These are phyloP conservation scores for Wickerhamiella kazuoi DNA, from an alignment of 805 yeast genomes.

Conservation along the genomic window DNA sequence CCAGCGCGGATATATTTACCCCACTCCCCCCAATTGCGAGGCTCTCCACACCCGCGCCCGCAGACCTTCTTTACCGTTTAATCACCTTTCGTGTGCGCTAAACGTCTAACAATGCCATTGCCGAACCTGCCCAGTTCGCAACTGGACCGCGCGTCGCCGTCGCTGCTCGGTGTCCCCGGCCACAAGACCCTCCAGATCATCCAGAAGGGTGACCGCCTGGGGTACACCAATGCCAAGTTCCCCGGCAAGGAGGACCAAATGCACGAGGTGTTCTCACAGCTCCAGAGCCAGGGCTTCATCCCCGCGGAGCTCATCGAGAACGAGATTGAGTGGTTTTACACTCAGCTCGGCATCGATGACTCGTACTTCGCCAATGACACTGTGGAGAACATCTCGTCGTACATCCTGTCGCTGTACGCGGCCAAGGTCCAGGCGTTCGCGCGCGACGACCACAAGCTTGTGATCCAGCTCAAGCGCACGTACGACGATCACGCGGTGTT, in stretches of 20 bases:
- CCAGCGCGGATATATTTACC: too few relatives aligned
- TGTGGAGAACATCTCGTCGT: slow-evolving; percentile 61
- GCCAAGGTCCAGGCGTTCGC: slow-evolving; percentile 85
- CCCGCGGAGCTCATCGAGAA: slow-evolving; percentile 73
- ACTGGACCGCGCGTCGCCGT: slow-evolving; percentile 4
- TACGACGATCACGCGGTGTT: slow-evolving; percentile 77
- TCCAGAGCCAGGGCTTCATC: slow-evolving; percentile 72
- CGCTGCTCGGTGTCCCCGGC: slow-evolving; percentile 17
- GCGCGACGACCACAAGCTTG: slow-evolving; percentile 34
- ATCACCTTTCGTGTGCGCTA: too few relatives aligned
- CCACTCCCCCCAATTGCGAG: too few relatives aligned
- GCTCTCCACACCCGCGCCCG: too few relatives aligned
- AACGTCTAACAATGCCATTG: neutral
- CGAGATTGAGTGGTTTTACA: slow-evolving; percentile 83
- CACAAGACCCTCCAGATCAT: slow-evolving; percentile 14
- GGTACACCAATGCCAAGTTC: slow-evolving; percentile 61
- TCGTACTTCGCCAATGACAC: slow-evolving; percentile 77
- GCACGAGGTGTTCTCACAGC: slow-evolving; percentile 58
- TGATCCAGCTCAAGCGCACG: slow-evolving; percentile 65
- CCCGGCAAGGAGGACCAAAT: slow-evolving; percentile 67
- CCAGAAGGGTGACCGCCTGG: slow-evolving; percentile 20
- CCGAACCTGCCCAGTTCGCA: neutral
- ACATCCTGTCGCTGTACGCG: slow-evolving; percentile 76
- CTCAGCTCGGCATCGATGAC: slow-evolving; percentile 75
- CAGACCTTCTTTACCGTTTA: too few relatives aligned